phyloP scores from a whole-genome alignment of 2,329 filamentous ascomycete species.

The Fusarium sp. region DNA sequence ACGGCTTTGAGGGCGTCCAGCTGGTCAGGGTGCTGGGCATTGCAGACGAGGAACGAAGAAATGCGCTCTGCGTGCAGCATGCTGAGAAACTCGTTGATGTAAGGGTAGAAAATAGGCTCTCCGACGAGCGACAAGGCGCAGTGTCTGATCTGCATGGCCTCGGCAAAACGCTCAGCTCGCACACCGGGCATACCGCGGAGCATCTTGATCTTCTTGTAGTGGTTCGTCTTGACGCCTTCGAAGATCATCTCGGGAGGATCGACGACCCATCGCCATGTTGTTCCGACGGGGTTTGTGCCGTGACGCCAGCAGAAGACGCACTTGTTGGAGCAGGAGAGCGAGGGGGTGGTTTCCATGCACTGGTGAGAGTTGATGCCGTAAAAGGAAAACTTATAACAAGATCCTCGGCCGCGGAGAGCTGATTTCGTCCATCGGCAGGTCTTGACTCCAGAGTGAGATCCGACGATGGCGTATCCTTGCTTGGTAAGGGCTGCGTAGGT shows the following conservation, averaged over 20 bases:
- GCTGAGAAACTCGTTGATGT: conserved; percentile 90
- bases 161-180: conserved; percentile 87
- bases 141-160: conserved; percentile 92
- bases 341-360: conserved; percentile 98
- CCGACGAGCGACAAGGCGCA: conserved; percentile 93
- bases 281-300: conserved; percentile 95
- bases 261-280: conserved; percentile 95
- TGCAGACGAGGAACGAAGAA: conserved; percentile 95
- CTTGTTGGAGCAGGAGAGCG: conserved; percentile 96
- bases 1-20: conserved; percentile 84
- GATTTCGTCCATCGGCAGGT: conserved; percentile 99
- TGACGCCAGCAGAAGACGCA: conserved; percentile 99
- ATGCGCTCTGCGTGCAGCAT: conserved; percentile 89
- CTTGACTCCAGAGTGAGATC: conserved; percentile 95
- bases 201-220: conserved; percentile 99
- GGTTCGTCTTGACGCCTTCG: conserved; percentile 86
- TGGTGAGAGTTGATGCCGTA: conserved; percentile 97
- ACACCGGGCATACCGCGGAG: conserved; percentile 93
- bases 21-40: conserved; percentile 94
- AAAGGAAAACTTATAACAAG: conserved; percentile 97
- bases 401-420: conserved; percentile 89
- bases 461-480: conserved; percentile 95
- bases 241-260: conserved; percentile 93
- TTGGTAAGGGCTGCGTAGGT: conserved; percentile 92
- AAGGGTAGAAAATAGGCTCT: conserved; percentile 98